These are phyloP conservation scores for Penstemon newberryi DNA, from an alignment of 257 asterid species.

Conservation along the genomic window DNA sequence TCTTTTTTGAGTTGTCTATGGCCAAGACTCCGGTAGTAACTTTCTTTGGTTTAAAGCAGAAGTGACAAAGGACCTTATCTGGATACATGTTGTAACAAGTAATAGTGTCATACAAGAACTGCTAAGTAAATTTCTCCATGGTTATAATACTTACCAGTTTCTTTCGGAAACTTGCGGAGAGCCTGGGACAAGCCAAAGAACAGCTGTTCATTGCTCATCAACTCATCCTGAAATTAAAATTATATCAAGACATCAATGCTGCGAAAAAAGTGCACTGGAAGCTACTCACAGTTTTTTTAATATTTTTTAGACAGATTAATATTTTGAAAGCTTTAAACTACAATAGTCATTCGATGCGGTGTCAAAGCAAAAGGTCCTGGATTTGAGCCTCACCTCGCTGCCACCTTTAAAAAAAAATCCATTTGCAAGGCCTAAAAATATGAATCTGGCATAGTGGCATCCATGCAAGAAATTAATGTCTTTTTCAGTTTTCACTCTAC, in stretches of 20 bases:
- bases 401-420: constrained; percentile 17
- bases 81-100: constrained; percentile 33
- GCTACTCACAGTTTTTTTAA: constrained; percentile 2
- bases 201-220: constrained; percentile 93
- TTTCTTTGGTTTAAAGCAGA: constrained; percentile 94
- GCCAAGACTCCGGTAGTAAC: constrained; percentile 72
- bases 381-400: constrained; percentile 14
- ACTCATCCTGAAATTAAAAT: constrained; percentile 69
- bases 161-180: constrained; percentile 94
- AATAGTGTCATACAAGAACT: constrained; percentile 21
- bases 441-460: constrained; percentile 10
- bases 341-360: not conserved
- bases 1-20: constrained; percentile 66
- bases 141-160: constrained; percentile 62
- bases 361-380: constrained; percentile 4
- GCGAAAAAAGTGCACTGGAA: constrained; percentile 19
- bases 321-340: constrained; percentile 9
- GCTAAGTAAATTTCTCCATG: constrained; percentile 20
- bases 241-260: constrained; percentile 9
- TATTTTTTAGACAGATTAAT: constrained; percentile 11
- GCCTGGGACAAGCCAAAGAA: constrained; percentile 98
- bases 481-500: not conserved
- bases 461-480: not conserved
- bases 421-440: constrained; percentile 12
- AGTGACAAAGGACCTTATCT: constrained; percentile 98